Conservation (phyloP, 1,284 basidiomycete genomes). For the Tilletiaria anomala region DNA sequence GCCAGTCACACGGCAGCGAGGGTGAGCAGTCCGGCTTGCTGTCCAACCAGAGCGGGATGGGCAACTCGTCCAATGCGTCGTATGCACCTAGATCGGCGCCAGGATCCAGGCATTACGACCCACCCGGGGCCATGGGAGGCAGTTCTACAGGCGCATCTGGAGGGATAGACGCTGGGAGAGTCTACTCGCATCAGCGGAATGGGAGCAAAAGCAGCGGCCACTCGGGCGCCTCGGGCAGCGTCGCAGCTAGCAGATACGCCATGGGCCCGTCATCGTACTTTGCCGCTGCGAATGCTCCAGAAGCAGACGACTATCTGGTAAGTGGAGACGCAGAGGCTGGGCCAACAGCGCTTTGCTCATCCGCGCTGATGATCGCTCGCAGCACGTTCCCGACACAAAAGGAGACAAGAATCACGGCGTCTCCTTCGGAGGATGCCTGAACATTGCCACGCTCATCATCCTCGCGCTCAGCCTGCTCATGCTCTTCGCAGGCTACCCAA, state of each 20-base stretch:
- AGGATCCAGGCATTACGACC: no score
- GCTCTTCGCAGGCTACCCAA: slow-evolving; percentile 37
- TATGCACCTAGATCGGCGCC: no score
- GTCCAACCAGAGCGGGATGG: no score
- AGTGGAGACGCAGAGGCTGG: no score
- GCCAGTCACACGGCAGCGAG: no score
- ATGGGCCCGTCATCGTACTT: neutral
- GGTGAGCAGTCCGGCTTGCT: no score
- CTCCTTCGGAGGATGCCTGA: slow-evolving; percentile 25
- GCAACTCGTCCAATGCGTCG: no score
- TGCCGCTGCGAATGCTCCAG: slow-evolving; percentile 1
- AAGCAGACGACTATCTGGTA: slow-evolving; percentile 15
- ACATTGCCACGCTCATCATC: slow-evolving; percentile 19
- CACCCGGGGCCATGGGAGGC: no score
- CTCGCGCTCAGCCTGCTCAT: slow-evolving; percentile 22
- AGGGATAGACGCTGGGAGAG: no score
- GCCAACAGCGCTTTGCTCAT: neutral
- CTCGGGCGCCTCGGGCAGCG: neutral
- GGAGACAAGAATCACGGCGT: slow-evolving; percentile 17
- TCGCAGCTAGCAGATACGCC: neutral
- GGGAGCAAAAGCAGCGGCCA: no score
- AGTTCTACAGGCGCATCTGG: no score
- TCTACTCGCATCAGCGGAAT: no score
- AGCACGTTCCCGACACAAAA: slow-evolving; percentile 18
- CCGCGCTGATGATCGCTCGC: slow-evolving; percentile 9